These are phyloP conservation scores for Thozetella sp. DNA, from an alignment of 495 filamentous ascomycete genomes.

Conservation along the genomic window DNA sequence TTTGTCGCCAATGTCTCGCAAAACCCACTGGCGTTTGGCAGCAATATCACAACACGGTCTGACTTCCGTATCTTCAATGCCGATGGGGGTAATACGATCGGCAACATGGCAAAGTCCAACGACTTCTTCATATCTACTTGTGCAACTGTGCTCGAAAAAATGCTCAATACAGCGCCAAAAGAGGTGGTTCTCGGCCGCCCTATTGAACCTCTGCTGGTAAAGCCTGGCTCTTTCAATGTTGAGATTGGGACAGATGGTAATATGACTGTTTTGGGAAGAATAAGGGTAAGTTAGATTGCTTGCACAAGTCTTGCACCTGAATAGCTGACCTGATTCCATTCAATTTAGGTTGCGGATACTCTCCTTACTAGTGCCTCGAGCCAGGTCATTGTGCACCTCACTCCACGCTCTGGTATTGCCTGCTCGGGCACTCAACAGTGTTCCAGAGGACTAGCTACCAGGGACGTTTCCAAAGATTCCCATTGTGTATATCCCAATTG, in stretches of 20 bases:
- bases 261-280: constrained; percentile 1
- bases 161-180: constrained; percentile 11
- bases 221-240: constrained; percentile 2
- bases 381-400: constrained; percentile 3
- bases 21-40: constrained; percentile 30
- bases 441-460: neutral
- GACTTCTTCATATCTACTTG: constrained; percentile 4
- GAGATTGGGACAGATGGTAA: neutral
- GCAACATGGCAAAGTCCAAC: constrained; percentile 18
- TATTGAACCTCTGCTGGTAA: constrained; percentile 7
- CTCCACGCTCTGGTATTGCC: neutral
- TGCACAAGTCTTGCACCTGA: no score
- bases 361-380: neutral
- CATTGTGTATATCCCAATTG: constrained; percentile 4
- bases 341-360: neutral
- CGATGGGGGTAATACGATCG: constrained; percentile 39
- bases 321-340: neutral
- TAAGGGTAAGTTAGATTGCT: constrained; percentile 3
- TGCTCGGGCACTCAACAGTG: neutral
- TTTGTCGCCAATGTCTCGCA: constrained; percentile 12
- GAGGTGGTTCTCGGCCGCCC: constrained; percentile 6
- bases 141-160: constrained; percentile 4
- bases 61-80: constrained; percentile 38
- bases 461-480: neutral
- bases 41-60: constrained; percentile 31